Base-by-base conservation (phyloP, 768 basidiomycete species). In the Pleurotus tuoliensis region DNA sequence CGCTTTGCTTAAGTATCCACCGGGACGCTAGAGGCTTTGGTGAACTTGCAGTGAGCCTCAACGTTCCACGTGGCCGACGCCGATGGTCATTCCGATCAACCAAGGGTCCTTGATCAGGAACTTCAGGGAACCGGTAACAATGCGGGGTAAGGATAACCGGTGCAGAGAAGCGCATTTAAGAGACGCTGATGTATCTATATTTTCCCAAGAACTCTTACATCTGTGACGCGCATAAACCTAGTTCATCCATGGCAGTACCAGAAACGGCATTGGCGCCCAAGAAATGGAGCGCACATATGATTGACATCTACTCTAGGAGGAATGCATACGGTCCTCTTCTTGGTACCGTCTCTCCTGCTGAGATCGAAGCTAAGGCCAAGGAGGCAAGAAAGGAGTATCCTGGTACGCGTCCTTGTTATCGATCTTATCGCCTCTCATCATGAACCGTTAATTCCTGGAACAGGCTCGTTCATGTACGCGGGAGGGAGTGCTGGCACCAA, bases 401-500 rank as follows among this genome's bases (percentile, higher is more conserved):
- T 46, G 79, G 87, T 83, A 63, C 51, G 78, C 34, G 1, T 8
- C 46, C 38, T 27, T 37, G 25, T 3, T 8, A 16, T 43, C 6
- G 38, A 55, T 47, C 13, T 6, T 45, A 39, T 24, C 40, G 34
- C 27, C 51, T 6, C 20, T 57, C 5, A n/a, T 5, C 15, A 47
- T 41, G 27, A 11, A 48, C 41, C 20, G 47, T 50, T 12, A 50
- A 56, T 24, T 25, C 53, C 2, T 16, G 16, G 40, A 12, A 41
- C 43, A 76, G 90, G 84, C 56, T 70, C 88, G 7, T 94, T 86
- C 72, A 75, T 83, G 71, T 94, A 92, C 63, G 85, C 86, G 2
- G 81, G 80, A 56, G 90, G 89, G 41, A 90, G 83, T 59, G 92
- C 92, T 8, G 93, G 92, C 1, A 80, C 82, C 2, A 75, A 77